Evolutionary conservation across 208 protist species (phyloP).

Genomic region (Vickermania ingenoplastis): DNA sequence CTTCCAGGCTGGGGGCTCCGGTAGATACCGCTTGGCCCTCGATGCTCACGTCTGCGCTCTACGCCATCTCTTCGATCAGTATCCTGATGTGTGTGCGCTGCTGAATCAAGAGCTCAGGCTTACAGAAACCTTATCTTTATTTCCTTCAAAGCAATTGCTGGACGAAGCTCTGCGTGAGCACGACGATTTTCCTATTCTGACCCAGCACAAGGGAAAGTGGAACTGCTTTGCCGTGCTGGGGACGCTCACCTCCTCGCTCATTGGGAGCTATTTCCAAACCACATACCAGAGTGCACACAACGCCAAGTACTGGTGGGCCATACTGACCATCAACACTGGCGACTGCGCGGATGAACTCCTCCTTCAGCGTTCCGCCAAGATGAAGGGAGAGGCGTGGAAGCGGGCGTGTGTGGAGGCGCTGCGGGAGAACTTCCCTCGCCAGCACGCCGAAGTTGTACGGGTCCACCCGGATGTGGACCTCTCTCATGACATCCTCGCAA

Average conservation of each 20-base stretch:
- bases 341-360: conserved; percentile 28
- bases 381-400: conserved; percentile 72
- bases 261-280: conserved; percentile 70
- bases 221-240: conserved; percentile 79
- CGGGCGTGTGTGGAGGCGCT: conserved; percentile 65
- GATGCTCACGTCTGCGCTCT: conserved; percentile 75
- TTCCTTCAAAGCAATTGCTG: conserved; percentile 36
- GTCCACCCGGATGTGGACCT: conserved; percentile 76
- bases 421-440: conserved; percentile 72
- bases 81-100: conserved; percentile 24
- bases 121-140: conserved; percentile 13
- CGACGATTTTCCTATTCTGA: conserved; percentile 48
- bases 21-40: conserved; percentile 75
- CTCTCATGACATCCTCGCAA: conserved; percentile 48
- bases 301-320: conserved; percentile 32
- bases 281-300: conserved; percentile 35
- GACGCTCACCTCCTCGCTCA: conserved; percentile 60
- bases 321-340: conserved; percentile 65
- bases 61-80: conserved; percentile 67
- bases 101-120: conserved; percentile 7
- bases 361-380: conserved; percentile 43
- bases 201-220: conserved; percentile 71
- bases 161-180: conserved; percentile 53
- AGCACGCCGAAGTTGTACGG: conserved; percentile 55
- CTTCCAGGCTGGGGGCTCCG: conserved; percentile 47